Evolutionary conservation across 108 stramenopile genomes (phyloP).

Genomic region (Pseudonitzschia delicatissima): DNA sequence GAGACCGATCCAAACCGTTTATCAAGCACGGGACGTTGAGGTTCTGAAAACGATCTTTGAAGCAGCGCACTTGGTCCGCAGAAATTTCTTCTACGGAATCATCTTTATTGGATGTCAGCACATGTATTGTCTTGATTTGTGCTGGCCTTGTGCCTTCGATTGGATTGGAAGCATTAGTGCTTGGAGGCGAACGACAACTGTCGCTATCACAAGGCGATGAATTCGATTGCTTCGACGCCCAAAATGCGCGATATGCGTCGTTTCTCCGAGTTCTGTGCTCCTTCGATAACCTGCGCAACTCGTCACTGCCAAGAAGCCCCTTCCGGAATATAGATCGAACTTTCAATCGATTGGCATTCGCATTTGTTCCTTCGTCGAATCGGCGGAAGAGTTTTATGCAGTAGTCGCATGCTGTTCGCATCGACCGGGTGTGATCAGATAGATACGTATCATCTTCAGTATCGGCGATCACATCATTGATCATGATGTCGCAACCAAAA

Average conservation of each 20-base stretch:
- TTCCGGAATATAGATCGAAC: neutral
- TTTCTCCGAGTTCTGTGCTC: neutral
- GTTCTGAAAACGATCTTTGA: neutral
- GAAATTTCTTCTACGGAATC: neutral
- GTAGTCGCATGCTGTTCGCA: neutral
- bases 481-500: too few species aligned
- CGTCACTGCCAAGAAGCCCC: neutral
- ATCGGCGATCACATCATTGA: neutral
- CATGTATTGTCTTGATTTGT: neutral
- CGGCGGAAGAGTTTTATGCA: neutral
- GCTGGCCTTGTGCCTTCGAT: too few species aligned
- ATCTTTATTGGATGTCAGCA: neutral
- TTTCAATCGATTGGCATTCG: neutral
- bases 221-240: too few species aligned
- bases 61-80: neutral
- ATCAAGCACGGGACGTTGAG: slow-evolving; percentile 2
- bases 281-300: neutral
- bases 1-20: neutral
- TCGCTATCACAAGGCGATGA: too few species aligned
- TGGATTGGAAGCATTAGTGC: neutral
- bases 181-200: neutral
- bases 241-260: neutral
- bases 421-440: slow-evolving; percentile 2
- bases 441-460: neutral
- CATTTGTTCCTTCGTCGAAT: neutral